Percentiles rank a stretch among this genome's conserved stretches.
Conservation (phyloP, 306 rosid species). For the Sechiopsis laciniata region DNA sequence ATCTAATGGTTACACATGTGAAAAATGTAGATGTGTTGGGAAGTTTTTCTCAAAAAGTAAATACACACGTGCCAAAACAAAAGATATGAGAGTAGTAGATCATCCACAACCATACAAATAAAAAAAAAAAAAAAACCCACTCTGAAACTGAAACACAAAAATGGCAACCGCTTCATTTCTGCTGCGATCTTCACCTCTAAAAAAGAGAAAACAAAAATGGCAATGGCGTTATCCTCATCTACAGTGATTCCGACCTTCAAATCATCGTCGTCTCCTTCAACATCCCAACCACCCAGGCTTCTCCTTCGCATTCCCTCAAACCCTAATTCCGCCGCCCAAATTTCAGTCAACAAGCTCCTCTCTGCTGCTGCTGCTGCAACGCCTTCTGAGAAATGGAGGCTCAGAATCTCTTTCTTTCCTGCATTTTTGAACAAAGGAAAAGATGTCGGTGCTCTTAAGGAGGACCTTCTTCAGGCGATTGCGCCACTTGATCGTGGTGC, state of each 20-base stretch:
- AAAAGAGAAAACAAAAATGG: background rate
- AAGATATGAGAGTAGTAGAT: background rate
- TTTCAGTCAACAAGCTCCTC: conserved; percentile 12
- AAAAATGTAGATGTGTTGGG: no score
- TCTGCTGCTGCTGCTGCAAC: background rate
- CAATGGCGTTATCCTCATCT: conserved; percentile 16
- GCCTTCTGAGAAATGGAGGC: conserved; percentile 50
- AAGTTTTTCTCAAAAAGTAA: no score
- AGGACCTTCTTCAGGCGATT: conserved; percentile 74
- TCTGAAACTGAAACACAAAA: background rate
- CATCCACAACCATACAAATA: background rate
- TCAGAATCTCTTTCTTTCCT: conserved; percentile 62
- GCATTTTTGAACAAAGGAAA: conserved; percentile 54
- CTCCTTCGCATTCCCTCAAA: conserved; percentile 32
- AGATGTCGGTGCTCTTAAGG: conserved; percentile 48
- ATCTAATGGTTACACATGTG: no score
- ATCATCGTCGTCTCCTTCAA: background rate
- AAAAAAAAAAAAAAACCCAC: background rate
- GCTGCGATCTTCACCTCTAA: background rate
- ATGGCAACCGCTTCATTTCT: background rate
- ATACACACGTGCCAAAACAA: no score
- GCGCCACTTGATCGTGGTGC: conserved; percentile 77
- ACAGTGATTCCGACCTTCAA: conserved; percentile 1
- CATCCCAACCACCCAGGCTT: conserved; percentile 12
- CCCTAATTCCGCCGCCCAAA: conserved; percentile 24